Conservation (phyloP, 108 stramenopile species). For the Fistulifera solaris region DNA sequence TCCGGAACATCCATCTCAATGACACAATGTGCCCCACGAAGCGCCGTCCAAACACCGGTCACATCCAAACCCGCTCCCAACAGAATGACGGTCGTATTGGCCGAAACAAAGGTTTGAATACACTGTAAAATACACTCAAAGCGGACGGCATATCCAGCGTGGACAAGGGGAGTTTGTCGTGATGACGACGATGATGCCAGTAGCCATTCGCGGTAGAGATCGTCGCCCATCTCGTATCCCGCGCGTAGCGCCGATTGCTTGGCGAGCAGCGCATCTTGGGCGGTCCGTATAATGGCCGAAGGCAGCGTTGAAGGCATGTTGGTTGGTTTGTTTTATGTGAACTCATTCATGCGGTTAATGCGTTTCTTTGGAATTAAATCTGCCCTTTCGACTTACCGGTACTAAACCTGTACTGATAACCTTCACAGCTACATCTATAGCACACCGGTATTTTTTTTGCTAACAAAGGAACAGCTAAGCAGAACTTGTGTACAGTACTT, state of each 20-base stretch:
- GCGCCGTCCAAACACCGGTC: constrained; percentile 48
- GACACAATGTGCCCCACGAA: constrained; percentile 4
- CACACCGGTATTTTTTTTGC: too few relatives aligned
- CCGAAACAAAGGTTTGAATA: background rate
- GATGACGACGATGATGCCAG: background rate
- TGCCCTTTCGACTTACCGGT: too few relatives aligned
- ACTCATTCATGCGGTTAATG: too few relatives aligned
- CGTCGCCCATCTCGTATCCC: constrained; percentile 25
- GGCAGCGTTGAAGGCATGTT: too few relatives aligned
- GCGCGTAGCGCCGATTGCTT: constrained; percentile 50
- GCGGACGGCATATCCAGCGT: constrained; percentile 69
- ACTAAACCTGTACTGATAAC: too few relatives aligned
- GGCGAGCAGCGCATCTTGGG: constrained; percentile 52
- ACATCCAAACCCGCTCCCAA: constrained; percentile 76
- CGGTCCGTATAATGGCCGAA: constrained; percentile 47
- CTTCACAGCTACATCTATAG: too few relatives aligned
- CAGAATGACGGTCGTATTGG: constrained; percentile 36
- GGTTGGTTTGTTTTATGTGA: too few relatives aligned
- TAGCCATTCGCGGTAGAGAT: constrained; percentile 9
- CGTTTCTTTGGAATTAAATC: too few relatives aligned
- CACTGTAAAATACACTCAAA: constrained; percentile 38
- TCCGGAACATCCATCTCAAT: constrained; percentile 25
- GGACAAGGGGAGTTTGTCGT: constrained; percentile 67
- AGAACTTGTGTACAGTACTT: too few relatives aligned
- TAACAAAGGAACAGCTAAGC: too few relatives aligned